phyloP scores from a whole-genome alignment of 331 rosid genomes.

The Rosa hybrid region DNA sequence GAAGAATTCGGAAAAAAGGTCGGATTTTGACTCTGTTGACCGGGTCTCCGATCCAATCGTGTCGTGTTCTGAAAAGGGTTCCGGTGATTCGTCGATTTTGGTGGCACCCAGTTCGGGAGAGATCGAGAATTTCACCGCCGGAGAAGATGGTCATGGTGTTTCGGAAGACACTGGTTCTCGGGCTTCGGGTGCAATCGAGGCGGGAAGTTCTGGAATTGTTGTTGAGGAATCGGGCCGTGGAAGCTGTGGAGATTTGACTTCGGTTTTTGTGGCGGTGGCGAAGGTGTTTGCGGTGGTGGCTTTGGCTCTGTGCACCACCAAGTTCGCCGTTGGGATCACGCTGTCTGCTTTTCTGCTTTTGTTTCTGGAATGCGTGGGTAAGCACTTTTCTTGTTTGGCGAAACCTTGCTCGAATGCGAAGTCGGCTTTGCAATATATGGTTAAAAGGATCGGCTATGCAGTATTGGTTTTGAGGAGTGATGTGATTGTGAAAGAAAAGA shows the following conservation, averaged over 20 bases:
- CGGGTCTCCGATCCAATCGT: conserved; percentile 15
- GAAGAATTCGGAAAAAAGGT: not conserved
- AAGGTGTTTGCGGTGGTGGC: conserved; percentile 42
- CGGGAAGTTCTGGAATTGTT: conserved; percentile 4
- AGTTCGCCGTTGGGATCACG: conserved; percentile 57
- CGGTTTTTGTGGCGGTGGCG: conserved; percentile 16
- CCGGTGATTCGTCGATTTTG: not conserved
- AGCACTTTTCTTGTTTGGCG: conserved; percentile 24
- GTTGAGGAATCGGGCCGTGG: not conserved
- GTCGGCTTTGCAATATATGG: not conserved
- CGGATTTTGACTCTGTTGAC: not conserved
- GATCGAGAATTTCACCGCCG: not conserved
- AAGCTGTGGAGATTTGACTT: not conserved
- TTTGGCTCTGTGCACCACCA: conserved; percentile 43
- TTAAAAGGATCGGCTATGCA: conserved; percentile 13
- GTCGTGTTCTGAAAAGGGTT: not conserved
- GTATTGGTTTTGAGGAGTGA: conserved; percentile 18
- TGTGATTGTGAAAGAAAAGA: not conserved
- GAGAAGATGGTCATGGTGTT: not conserved
- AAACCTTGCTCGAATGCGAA: conserved; percentile 26
- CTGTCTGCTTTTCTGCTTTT: conserved; percentile 66
- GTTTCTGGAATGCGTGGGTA: conserved; percentile 49
- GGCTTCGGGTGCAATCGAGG: conserved; percentile 1
- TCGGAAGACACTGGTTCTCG: not conserved
- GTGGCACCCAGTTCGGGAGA: conserved; percentile 17